phyloP scores from a whole-genome alignment of 768 basidiomycete species.

The Leucosporidium scottii region DNA sequence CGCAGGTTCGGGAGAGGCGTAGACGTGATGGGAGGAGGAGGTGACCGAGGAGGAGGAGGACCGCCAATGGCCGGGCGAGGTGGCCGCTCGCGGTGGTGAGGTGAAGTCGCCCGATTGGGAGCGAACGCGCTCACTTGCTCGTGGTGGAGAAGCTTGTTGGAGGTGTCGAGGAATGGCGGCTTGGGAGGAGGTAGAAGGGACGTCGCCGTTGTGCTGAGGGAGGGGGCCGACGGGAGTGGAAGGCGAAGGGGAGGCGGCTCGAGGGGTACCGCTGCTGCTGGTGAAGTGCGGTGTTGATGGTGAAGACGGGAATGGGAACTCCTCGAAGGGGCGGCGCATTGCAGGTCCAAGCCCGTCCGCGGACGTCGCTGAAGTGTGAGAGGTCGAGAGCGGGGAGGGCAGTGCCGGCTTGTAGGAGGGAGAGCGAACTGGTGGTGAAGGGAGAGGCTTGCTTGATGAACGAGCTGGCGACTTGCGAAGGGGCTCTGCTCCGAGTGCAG shows the following conservation, averaged over 20 bases:
- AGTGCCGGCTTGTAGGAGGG: not conserved
- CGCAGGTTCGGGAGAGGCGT: not conserved
- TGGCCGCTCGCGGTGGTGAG: not conserved
- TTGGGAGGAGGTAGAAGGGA: not conserved
- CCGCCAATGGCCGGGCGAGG: not conserved
- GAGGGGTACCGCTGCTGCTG: too few relatives aligned
- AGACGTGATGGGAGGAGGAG: not conserved
- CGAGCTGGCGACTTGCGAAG: too few relatives aligned
- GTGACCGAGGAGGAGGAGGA: not conserved
- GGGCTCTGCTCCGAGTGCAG: too few relatives aligned
- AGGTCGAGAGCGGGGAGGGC: not conserved
- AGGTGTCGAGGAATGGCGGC: not conserved
- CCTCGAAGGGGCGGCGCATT: too few relatives aligned
- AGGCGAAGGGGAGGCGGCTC: not conserved
- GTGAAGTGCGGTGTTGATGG: too few relatives aligned
- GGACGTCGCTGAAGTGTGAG: not conserved
- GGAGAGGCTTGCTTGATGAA: too few relatives aligned
- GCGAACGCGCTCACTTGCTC: not conserved
- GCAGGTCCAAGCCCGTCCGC: not conserved
- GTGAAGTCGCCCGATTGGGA: not conserved
- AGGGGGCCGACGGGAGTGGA: not conserved
- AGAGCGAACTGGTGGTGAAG: not conserved
- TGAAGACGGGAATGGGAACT: too few relatives aligned
- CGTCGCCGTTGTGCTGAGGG: not conserved
- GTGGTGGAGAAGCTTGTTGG: not conserved